Evolutionary conservation across 1,139 yeast species (phyloP), one percentile per base, ranked within the genome.

Genomic region (Zygosaccharomyces sapae): DNA sequence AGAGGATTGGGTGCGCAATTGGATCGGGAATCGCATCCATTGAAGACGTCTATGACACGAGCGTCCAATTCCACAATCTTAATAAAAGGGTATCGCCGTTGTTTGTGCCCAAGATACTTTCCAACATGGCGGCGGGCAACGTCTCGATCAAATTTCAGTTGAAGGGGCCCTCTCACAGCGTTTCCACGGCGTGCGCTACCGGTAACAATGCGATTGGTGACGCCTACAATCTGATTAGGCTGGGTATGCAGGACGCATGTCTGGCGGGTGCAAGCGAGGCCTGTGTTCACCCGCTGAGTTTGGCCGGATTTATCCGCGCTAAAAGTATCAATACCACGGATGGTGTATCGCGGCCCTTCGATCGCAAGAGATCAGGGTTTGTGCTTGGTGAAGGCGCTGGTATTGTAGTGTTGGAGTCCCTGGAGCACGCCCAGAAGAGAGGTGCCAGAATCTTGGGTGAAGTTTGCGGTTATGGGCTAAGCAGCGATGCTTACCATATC

Each of bases 361-460:
- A 94, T 62, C 67, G 67, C 12, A 68, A 70, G 5, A 70, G 99
- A 50, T 76, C 75, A 50, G 99, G 99, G 5, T 94, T 94, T 68
- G 96, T 94, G 0, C 74, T 94, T 43, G 84, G 96, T 38, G 99
- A 94, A 70, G 99, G 99, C 1, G 74, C 92, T 24, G 98, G 97
- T 4, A 75, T 87, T 1, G 54, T 94, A 41, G 71, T 90, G 1
- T 63, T 94, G 30, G 97, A 92, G 65, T 80, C 78, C 22, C 70
- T 86, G 47, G 83, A 84, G 22, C 95, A 86, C 67, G 97, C 97
- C 0, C 55, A 71, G 41, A 65, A 62, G 0, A 73, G 98, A 57
- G 82, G 83, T 0, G 74, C 76, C 1, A 72, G 76, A 0, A 85
- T 92, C 2, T 83, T 87, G 57, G 96, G 87, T 1, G 96, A 88